phyloP scores from a whole-genome alignment of 768 basidiomycete species.

The Mycena vitilis region DNA sequence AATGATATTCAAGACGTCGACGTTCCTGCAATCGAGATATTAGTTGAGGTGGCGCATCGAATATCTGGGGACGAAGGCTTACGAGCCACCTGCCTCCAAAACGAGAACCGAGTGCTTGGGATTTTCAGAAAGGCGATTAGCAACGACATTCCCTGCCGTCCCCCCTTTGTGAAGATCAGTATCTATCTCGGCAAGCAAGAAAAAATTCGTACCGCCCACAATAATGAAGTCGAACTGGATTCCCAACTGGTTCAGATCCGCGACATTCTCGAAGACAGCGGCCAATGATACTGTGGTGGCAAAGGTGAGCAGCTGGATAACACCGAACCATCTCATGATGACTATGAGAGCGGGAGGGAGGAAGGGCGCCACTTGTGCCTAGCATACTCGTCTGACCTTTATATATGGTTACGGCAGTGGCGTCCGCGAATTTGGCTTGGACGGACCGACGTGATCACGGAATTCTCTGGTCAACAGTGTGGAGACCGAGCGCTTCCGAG shows the following conservation, averaged over 20 bases:
- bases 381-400: too few species aligned
- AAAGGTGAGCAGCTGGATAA: not conserved
- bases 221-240: constrained; percentile 1
- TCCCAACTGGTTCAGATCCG: not conserved
- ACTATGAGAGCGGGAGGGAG: not conserved
- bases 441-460: too few species aligned
- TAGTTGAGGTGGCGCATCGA: too few species aligned
- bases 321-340: not conserved
- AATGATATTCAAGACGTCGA: not conserved
- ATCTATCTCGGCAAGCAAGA: not conserved
- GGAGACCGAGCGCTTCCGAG: too few species aligned
- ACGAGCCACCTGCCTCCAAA: constrained; percentile 46
- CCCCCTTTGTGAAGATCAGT: constrained; percentile 35
- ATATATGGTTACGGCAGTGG: too few species aligned
- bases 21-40: not conserved
- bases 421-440: too few species aligned
- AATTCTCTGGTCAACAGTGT: too few species aligned
- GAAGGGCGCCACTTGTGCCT: too few species aligned
- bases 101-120: constrained; percentile 43
- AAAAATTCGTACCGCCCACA: not conserved
- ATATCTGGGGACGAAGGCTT: constrained; percentile 5
- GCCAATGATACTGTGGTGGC: not conserved
- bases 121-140: constrained; percentile 49
- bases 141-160: constrained; percentile 47
- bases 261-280: not conserved